These are phyloP conservation scores for Hypoxylon sp. DNA, from an alignment of 2,329 filamentous ascomycete species.

Conservation along the genomic window DNA sequence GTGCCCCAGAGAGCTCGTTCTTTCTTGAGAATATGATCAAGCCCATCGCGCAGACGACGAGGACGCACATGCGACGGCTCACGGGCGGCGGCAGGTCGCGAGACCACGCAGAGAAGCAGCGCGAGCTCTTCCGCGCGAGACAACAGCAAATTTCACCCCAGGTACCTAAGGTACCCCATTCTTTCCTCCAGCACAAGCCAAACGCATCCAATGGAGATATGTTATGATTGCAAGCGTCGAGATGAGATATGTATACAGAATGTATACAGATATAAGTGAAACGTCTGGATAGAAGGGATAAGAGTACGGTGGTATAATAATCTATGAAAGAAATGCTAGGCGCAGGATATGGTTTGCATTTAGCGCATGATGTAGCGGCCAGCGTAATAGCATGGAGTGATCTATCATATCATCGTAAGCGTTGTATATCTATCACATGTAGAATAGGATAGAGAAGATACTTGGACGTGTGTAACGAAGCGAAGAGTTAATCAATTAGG, in stretches of 20 bases:
- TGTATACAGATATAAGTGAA: conserved; percentile 11
- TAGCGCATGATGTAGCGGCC: conserved; percentile 23
- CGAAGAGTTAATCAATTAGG: background rate
- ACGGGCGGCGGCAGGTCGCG: conserved; percentile 70
- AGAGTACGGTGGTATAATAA: conserved; percentile 12
- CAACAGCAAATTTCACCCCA: conserved; percentile 57
- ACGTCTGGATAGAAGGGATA: background rate
- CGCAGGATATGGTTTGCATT: conserved; percentile 27
- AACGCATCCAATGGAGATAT: conserved; percentile 49
- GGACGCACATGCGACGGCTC: conserved; percentile 72
- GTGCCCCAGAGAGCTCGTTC: conserved; percentile 63
- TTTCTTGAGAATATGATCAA: conserved; percentile 74
- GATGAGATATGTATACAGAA: conserved; percentile 14
- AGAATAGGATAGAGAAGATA: conserved; percentile 37
- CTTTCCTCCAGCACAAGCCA: conserved; percentile 51
- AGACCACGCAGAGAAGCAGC: conserved; percentile 56
- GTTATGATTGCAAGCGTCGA: conserved; percentile 32
- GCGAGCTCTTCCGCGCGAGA: conserved; percentile 55
- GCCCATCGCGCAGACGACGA: conserved; percentile 69
- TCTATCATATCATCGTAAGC: conserved; percentile 13
- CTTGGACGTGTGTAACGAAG: conserved; percentile 13
- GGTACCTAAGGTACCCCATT: conserved; percentile 59
- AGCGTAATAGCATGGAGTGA: background rate
- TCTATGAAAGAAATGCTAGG: conserved; percentile 13
- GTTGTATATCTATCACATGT: conserved; percentile 35